Evolutionary conservation across 2,329 filamentous ascomycete species (phyloP).

Genomic region (Colletotrichum tropicale): DNA sequence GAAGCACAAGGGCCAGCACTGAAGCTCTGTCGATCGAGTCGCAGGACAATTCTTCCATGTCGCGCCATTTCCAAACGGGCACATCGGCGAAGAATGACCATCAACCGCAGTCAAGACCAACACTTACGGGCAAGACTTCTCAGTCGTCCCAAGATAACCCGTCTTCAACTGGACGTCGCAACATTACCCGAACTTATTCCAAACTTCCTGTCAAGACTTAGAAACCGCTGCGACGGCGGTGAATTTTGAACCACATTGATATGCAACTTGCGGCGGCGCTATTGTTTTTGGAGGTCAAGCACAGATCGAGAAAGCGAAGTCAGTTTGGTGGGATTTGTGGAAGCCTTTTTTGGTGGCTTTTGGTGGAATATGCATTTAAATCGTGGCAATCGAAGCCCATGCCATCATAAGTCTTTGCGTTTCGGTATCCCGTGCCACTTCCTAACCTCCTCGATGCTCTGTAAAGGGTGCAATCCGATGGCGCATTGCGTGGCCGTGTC

Average conservation of each 20-base stretch:
- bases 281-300: neutral
- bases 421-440: neutral
- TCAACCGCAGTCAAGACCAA: neutral
- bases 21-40: neutral
- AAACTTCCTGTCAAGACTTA: neutral
- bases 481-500: neutral
- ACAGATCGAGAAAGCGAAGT: neutral
- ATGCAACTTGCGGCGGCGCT: neutral
- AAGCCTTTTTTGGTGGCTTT: neutral
- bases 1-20: neutral
- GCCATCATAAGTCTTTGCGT: neutral
- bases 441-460: neutral
- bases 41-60: neutral
- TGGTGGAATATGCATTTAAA: conserved; percentile 10
- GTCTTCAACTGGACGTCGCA: neutral
- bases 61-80: neutral
- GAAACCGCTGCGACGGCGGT: neutral
- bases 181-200: neutral
- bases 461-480: neutral
- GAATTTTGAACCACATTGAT: neutral
- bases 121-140: neutral
- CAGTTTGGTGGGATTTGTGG: neutral
- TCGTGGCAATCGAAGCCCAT: neutral
- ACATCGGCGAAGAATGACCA: neutral
- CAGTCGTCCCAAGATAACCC: neutral